Conservation (phyloP, 805 yeast species). For the Lachancea mirantina region DNA sequence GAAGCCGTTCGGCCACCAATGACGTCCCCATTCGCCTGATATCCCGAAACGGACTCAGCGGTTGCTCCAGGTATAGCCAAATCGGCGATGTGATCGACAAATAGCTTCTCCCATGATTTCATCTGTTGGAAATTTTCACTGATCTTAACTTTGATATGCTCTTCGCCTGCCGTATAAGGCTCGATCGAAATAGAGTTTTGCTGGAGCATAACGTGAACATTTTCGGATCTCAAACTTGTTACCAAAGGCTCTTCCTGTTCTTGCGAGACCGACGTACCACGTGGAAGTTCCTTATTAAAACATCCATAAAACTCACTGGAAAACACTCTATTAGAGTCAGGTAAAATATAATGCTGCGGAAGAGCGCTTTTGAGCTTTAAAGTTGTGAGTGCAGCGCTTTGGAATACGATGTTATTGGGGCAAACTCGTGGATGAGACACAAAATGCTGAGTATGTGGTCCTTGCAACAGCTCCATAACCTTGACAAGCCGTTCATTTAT, state of each 20-base stretch:
- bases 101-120: constrained; percentile 25
- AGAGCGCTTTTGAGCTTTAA: constrained; percentile 53
- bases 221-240: constrained; percentile 11
- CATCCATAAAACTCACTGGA: constrained; percentile 29
- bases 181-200: constrained; percentile 15
- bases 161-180: constrained; percentile 18
- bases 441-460: constrained; percentile 46
- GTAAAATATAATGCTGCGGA: constrained; percentile 35
- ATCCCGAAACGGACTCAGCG: constrained; percentile 22
- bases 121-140: constrained; percentile 4
- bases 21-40: constrained; percentile 27
- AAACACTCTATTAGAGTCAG: constrained; percentile 25
- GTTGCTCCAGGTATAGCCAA: constrained; percentile 21
- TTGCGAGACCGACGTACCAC: constrained; percentile 20
- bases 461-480: constrained; percentile 49
- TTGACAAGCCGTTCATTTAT: constrained; percentile 36
- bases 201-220: constrained; percentile 23
- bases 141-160: constrained; percentile 9
- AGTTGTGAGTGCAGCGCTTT: constrained; percentile 44
- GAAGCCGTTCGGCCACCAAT: constrained; percentile 32
- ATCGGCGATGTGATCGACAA: constrained; percentile 23
- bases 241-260: constrained; percentile 15
- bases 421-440: constrained; percentile 66
- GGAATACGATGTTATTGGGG: constrained; percentile 54
- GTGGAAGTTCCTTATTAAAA: constrained; percentile 27